Evolutionary conservation across 345 rosid species (phyloP), one percentile per base, ranked within the genome.

Genomic region (Draba incana): DNA sequence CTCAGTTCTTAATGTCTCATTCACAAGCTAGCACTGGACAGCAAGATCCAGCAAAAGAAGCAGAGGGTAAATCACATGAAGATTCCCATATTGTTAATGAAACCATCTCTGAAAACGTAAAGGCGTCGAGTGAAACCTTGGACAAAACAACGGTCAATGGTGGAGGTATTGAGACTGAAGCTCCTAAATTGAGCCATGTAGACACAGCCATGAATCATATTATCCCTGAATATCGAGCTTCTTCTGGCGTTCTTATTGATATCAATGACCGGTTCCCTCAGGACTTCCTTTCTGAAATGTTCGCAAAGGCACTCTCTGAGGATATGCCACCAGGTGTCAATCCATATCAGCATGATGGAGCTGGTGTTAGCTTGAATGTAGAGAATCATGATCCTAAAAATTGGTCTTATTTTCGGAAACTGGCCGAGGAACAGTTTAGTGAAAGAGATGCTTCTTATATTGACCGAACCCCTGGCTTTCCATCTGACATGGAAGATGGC

Each of bases 381-480:
- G 82, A 87, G 78, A 94, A 87, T 79, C 88, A 66, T 81, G 97
- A 89, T 66, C 96, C 88, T 5, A 89, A 84, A 81, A 89, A 63
- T 51, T 94, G 99, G 99, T 94, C 99, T 4, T 87, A 91, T 81
- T 94, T 94, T 64, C 88, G 87, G 68, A 86, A 87, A 46, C 76
- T 93, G 82, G 98, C 92, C 24, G 85, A 87, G 69, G 88, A 83
- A 33, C 89, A 89, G 74, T 85, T 82, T 77, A 61, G 66, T 31
- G 80, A 84, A 44, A 85, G 78, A 68, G 91, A 84, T 62, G 79
- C 81, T 65, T 13, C 96, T 75, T 79, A 84, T 54, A 81, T 85
- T 61, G 90, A 86, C 78, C 86, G 79, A 75, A 86, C 83, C 64
- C 78, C 81, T 14, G 81, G 82, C 62, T 76, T 81, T 44, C 79